These are phyloP conservation scores for Populus deltoides DNA, from an alignment of 345 rosid genomes.

Conservation along the genomic window DNA sequence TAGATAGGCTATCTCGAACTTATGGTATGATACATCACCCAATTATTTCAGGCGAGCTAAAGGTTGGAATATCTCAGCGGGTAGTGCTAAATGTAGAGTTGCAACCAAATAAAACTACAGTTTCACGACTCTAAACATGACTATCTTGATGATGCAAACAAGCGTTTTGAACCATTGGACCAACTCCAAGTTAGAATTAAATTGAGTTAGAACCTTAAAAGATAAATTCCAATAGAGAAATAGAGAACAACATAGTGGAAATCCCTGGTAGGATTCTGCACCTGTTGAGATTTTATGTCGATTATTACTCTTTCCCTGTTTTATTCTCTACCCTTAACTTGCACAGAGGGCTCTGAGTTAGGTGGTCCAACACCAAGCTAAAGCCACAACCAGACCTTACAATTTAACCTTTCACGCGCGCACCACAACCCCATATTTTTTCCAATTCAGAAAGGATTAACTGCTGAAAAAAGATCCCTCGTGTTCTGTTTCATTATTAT, in stretches of 20 bases:
- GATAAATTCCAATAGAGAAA: neutral
- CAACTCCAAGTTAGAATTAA: neutral
- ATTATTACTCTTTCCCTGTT: neutral
- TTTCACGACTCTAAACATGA: neutral
- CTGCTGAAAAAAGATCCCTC: neutral
- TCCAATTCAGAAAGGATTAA: slow-evolving; percentile 1
- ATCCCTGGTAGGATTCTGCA: slow-evolving; percentile 1
- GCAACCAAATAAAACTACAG: neutral
- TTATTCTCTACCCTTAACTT: neutral
- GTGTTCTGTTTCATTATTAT: neutral
- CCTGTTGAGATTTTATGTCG: slow-evolving; percentile 16
- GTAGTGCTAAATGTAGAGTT: neutral
- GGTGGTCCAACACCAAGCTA: slow-evolving; percentile 11
- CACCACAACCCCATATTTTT: slow-evolving; percentile 22
- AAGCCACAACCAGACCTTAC: slow-evolving; percentile 3
- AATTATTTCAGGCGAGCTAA: no score
- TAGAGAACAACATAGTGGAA: neutral
- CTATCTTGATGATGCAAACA: no score
- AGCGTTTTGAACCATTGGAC: neutral
- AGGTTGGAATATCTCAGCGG: no score
- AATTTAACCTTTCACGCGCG: slow-evolving; percentile 25
- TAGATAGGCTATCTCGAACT: neutral
- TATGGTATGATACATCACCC: no score
- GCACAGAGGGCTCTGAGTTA: neutral
- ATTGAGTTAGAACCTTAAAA: neutral